phyloP scores from a whole-genome alignment of 495 filamentous ascomycete species.

The Neurospora sp. region DNA sequence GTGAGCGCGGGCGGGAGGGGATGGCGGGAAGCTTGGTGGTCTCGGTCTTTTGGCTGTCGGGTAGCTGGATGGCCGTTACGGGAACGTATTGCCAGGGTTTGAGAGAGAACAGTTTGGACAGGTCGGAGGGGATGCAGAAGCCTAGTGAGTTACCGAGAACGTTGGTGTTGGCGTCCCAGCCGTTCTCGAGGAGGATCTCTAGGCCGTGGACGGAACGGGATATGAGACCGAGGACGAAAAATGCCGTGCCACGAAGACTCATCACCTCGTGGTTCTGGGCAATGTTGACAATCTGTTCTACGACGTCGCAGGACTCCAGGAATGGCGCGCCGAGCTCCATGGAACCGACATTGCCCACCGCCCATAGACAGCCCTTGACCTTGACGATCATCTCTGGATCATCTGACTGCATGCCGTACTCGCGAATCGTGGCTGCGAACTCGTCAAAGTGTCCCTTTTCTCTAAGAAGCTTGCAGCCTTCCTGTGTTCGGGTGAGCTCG shows the following conservation, averaged over 20 bases:
- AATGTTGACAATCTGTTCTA: conserved; percentile 74
- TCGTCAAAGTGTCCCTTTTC: conserved; percentile 94
- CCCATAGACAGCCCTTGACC: conserved; percentile 95
- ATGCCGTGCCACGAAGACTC: conserved; percentile 88
- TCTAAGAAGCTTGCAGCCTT: conserved; percentile 80
- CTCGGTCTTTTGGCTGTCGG: conserved; percentile 34
- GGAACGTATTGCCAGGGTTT: conserved; percentile 37
- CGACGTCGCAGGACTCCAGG: conserved; percentile 76
- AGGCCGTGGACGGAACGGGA: conserved; percentile 87
- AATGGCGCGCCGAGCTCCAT: conserved; percentile 97
- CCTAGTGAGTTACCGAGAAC: conserved; percentile 73
- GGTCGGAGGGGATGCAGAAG: conserved; percentile 71
- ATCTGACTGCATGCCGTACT: conserved; percentile 70
- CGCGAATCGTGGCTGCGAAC: conserved; percentile 78
- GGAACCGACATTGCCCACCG: conserved; percentile 92
- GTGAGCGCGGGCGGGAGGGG: conserved; percentile 23
- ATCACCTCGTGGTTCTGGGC: conserved; percentile 79
- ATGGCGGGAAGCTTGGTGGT: conserved; percentile 20
- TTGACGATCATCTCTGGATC: conserved; percentile 84
- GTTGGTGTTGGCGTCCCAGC: conserved; percentile 88
- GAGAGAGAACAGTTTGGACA: conserved; percentile 63
- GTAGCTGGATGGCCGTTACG: conserved; percentile 30
- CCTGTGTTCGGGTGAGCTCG: conserved; percentile 82
- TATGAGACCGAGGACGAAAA: conserved; percentile 88
- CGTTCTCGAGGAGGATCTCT: conserved; percentile 72